Base-by-base conservation (phyloP, 148 eudicot species). In the Amaranthus cruentus region DNA sequence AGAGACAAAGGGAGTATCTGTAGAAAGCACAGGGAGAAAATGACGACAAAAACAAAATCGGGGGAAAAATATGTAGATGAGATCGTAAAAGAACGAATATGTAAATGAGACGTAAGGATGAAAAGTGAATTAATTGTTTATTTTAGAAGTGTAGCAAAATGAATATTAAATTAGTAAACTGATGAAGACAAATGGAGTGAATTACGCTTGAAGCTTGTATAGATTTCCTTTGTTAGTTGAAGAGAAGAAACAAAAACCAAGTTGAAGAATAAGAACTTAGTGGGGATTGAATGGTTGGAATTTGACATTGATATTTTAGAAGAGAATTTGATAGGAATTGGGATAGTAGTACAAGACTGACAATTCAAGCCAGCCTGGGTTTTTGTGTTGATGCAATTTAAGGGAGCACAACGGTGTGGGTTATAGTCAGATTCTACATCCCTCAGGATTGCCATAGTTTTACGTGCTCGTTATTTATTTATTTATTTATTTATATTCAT, bases 331-430 rank as follows among this genome's bases (percentile, higher is more conserved):
- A 44, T 62, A 28, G 38, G 38, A 28, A 28, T 28, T 28, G 38
- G 38, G 62, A 69, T 51, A 62, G 38, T 58, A 54, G 55, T 68
- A 43, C 5, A 42, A 55, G 46, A 66, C 38, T 28, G 72, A 59
- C 51, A 71, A 60, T 61, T 13, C 46, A 42, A 71, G 80, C 68
- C 80, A 77, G 80, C 58, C 80, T 77, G 80, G 62, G 70, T 28
- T 64, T 77, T 71, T 64, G 65, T 69, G 70, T 28, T 46, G 56
- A 55, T 28, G 75, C 71, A 77, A 77, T 72, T 77, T 63, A 72
- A 49, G 62, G 66, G 15, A 77, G 44, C 8, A 49, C 6, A 64
- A 56, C 6, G 59, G 38, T 58, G 66, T 66, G 72, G 72, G 57
- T 47, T 58, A 60, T 51, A 66, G 58, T 15, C 2, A 21, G 15